Conservation (phyloP, 805 yeast species). For the Suhomyces faveliae region DNA sequence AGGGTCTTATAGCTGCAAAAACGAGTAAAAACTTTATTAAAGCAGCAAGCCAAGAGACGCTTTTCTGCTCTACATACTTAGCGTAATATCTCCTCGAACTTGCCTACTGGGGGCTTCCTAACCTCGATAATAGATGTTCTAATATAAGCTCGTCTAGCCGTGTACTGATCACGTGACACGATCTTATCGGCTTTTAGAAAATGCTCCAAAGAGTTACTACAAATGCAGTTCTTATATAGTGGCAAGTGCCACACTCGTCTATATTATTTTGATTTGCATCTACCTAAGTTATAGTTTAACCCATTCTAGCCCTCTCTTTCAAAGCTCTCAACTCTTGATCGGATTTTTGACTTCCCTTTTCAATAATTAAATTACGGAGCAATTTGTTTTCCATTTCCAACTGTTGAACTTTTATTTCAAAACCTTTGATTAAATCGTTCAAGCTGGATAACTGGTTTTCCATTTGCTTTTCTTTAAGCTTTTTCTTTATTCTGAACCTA, state of each 20-base stretch:
- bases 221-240: too few relatives aligned
- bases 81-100: too few relatives aligned
- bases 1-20: too few relatives aligned
- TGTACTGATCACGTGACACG: too few relatives aligned
- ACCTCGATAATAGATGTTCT: too few relatives aligned
- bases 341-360: conserved; percentile 45
- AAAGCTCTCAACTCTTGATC: conserved; percentile 38
- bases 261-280: not conserved
- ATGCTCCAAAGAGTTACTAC: too few relatives aligned
- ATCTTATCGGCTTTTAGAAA: too few relatives aligned
- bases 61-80: too few relatives aligned
- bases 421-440: conserved; percentile 43
- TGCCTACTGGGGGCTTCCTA: too few relatives aligned
- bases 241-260: not conserved
- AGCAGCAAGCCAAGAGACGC: too few relatives aligned
- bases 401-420: conserved; percentile 48
- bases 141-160: too few relatives aligned
- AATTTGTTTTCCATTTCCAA: conserved; percentile 63
- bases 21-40: too few relatives aligned
- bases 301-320: conserved; percentile 27
- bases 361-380: conserved; percentile 51
- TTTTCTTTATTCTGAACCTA: conserved; percentile 61
- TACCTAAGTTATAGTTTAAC: not conserved
- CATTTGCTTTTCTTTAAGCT: conserved; percentile 58
- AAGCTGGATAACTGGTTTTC: conserved; percentile 45